Base-by-base conservation (phyloP, 305 asterid species). In the Solanum hybrid region DNA sequence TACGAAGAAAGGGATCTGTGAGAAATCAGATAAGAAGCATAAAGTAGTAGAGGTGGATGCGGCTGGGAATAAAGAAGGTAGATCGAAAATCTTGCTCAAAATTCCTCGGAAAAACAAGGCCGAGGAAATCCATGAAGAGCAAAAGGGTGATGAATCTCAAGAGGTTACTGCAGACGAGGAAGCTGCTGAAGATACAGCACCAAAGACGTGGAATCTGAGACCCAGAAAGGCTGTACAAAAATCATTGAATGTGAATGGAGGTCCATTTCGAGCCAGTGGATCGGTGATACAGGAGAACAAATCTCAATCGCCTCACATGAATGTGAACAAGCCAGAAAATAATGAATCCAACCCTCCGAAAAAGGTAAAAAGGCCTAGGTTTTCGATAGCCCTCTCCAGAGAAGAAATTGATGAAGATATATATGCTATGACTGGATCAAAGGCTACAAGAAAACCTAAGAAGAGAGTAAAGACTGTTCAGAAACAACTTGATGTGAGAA, bases 161-260 rank as follows among this genome's bases (percentile, higher is more conserved):
- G 94, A 89, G 26, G 38, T 20, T 73, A 90, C 22, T 68, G 38
- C 83, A 76, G 87, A 82, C 4, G 95, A 91, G 32, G 98, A 73
- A 51, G 86, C 90, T 29, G 70, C 85, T 24, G 98, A 96, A 89
- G 93, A 91, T 27, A 68, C 79, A 61, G 68, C 65, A 32, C 90
- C 93, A n/a, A 97, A 94, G 92, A 93, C 93, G 24, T 95, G 99
- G 99, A 96, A 96, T 93, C 92, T 96, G 93, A 95, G 99, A 93
- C 99, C 99, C 3, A 93, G 99, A 83, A 97, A 92, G 89, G 95
- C 96, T 31, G 75, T 91, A 39, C 93, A 92, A 80, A 94, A 91
- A 88, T 92, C 94, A 33, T 89, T 91, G 90, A 93, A 94, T 89
- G 86, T 91, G 88, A 93, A 89, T 70, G 96, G 96, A 76, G 95